Conservation (phyloP, 352 stramenopile species). For the Thalassiosira allenii region DNA sequence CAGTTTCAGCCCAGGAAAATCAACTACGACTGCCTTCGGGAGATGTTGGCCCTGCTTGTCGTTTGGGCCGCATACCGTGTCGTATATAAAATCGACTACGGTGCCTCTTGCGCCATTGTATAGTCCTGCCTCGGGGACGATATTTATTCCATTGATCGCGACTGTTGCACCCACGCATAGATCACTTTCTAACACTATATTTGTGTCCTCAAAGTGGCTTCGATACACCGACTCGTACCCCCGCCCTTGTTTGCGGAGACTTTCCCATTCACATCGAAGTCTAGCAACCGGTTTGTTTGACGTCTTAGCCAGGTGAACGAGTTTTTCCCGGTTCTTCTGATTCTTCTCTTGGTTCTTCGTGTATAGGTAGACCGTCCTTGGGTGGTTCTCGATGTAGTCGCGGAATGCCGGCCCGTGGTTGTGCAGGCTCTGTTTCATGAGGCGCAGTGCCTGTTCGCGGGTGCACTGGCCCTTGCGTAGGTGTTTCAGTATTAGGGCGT, state of each 20-base stretch:
- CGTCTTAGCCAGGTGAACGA: conserved; percentile 27
- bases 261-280: conserved; percentile 6
- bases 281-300: conserved; percentile 13
- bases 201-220: conserved; percentile 11
- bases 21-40: neutral
- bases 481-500: conserved; percentile 2
- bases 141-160: conserved; percentile 5
- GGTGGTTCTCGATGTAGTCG: conserved; percentile 1
- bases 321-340: conserved; percentile 24
- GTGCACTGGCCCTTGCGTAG: conserved; percentile 6
- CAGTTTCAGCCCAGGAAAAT: neutral
- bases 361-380: conserved; percentile 19
- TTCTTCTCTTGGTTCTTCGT: conserved; percentile 13
- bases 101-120: neutral
- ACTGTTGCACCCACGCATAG: conserved; percentile 24
- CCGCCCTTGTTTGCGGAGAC: neutral
- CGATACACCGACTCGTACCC: neutral
- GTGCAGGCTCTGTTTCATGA: neutral
- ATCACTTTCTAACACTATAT: neutral
- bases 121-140: conserved; percentile 1
- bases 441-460: neutral
- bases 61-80: neutral
- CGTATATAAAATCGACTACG: neutral
- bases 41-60: neutral
- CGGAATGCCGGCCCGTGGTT: neutral